Evolutionary conservation across 1,284 basidiomycete genomes (phyloP), one percentile per base, ranked within the genome.

Genomic region (Rhodotorula glutinis): DNA sequence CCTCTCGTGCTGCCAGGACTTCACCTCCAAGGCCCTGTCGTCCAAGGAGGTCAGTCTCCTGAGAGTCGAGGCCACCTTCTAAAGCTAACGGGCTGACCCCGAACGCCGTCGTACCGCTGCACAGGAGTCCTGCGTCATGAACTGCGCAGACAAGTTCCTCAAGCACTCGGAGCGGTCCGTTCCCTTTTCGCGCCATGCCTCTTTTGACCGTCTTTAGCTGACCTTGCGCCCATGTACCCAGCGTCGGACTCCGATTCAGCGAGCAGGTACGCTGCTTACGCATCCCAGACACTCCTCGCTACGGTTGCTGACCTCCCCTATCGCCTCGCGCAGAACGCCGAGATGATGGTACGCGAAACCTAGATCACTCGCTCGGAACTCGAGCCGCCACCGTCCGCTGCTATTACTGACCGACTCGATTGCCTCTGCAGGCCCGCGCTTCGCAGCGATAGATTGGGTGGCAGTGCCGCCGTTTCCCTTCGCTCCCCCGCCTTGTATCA

Each of bases 1-100:
- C 84, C 92, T 84, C 73, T 84, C 90, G 40, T 98, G 95, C 80
- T 90, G 89, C 77, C 92, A 96, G 78, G 95, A 98, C 79, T 98
- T 98, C 77, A 98, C 94, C 40, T 90, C 88, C 82, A 96, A 94
- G 80, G 86, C 93, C 0, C 82, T 98, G 67, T 91, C 89, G 27
- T 86, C 87, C 62, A 98, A 97, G 84, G 95, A 98, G 87, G 94
- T 91, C 61, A 67, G 79, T 79, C 41, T 4, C 25, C 16, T n/a
- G n/a, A n/a, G n/a, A n/a, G n/a, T n/a, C n/a, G n/a, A n/a, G n/a
- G n/a, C n/a, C n/a, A n/a, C n/a, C n/a, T n/a, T n/a, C n/a, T n/a
- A n/a, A 40, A 16, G 11, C 33, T 38, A 38, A 11, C 11, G 11
- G 33, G 11, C 33, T 38, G 33, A 10, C 5, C 33, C 9, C 21